These are phyloP conservation scores for Cystoisospora suis DNA, from an alignment of 169 alveolate species.

Conservation along the genomic window DNA sequence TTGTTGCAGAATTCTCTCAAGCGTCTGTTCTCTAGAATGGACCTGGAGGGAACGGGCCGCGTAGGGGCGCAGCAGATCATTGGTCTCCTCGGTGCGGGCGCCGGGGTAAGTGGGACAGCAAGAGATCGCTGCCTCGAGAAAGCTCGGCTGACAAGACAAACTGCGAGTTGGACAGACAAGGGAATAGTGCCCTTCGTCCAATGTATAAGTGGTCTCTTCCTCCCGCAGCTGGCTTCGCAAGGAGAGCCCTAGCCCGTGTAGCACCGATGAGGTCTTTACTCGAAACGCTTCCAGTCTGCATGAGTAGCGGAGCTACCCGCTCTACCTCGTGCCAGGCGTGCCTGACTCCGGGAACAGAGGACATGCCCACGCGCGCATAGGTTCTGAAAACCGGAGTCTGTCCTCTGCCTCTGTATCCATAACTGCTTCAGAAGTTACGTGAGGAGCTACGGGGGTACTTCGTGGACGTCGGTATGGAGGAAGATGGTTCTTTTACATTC, in stretches of 20 bases:
- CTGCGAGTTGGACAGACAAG: background rate
- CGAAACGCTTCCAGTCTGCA: too few relatives aligned
- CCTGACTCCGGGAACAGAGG: too few relatives aligned
- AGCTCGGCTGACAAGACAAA: background rate
- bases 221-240: too few relatives aligned
- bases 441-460: background rate
- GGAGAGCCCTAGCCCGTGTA: too few relatives aligned
- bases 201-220: too few relatives aligned
- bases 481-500: background rate
- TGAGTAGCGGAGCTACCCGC: too few relatives aligned
- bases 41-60: background rate
- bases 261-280: too few relatives aligned
- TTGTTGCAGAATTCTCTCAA: background rate
- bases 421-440: background rate
- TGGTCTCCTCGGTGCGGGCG: background rate
- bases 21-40: conserved; percentile 7
- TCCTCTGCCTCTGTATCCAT: too few relatives aligned
- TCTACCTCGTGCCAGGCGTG: too few relatives aligned
- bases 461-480: background rate
- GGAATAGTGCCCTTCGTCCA: background rate
- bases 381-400: too few relatives aligned
- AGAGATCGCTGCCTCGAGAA: background rate
- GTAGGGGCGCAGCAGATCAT: background rate
- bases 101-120: background rate
- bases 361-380: too few relatives aligned